Percentiles rank a stretch among this genome's conserved stretches.
Conservation (phyloP, 768 basidiomycete genomes). For the Mycena albidolilacea region DNA sequence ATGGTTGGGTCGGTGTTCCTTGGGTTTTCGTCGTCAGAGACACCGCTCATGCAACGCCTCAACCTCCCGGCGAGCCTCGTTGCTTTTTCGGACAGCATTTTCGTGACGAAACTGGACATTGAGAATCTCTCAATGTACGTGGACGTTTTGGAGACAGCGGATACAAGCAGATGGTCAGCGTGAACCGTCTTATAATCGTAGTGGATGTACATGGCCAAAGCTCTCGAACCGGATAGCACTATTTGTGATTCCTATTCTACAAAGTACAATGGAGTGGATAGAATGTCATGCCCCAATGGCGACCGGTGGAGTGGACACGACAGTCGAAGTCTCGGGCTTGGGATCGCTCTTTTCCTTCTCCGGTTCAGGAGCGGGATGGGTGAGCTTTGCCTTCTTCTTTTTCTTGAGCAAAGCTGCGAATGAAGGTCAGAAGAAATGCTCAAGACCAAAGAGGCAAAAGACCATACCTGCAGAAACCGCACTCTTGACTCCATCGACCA, state of each 20-base stretch:
- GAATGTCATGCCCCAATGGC: constrained; percentile 29
- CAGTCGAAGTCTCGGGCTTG: constrained; percentile 2
- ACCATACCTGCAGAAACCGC: constrained; percentile 86
- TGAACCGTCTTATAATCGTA: neutral
- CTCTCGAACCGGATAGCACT: neutral
- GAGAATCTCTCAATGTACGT: constrained; percentile 74
- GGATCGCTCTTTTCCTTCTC: constrained; percentile 28
- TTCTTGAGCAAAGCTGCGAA: constrained; percentile 78
- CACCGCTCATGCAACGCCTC: constrained; percentile 62
- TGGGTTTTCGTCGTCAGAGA: constrained; percentile 72
- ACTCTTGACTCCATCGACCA: constrained; percentile 92
- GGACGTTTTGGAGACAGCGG: constrained; percentile 57
- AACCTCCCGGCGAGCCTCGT: constrained; percentile 64
- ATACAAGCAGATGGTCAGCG: constrained; percentile 32
- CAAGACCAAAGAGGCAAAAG: constrained; percentile 40
- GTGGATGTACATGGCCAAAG: constrained; percentile 1
- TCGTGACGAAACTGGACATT: constrained; percentile 72
- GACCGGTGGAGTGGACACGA: constrained; percentile 8
- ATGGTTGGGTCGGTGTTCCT: constrained; percentile 67
- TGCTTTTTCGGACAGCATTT: constrained; percentile 58
- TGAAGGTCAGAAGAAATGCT: constrained; percentile 35
- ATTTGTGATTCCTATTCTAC: neutral
- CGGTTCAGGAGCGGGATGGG: constrained; percentile 45
- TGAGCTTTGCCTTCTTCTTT: constrained; percentile 77
- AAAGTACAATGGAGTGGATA: neutral